Base-by-base conservation (phyloP, 2,329 filamentous ascomycete genomes). In the Pseudogymnoascus sp. region DNA sequence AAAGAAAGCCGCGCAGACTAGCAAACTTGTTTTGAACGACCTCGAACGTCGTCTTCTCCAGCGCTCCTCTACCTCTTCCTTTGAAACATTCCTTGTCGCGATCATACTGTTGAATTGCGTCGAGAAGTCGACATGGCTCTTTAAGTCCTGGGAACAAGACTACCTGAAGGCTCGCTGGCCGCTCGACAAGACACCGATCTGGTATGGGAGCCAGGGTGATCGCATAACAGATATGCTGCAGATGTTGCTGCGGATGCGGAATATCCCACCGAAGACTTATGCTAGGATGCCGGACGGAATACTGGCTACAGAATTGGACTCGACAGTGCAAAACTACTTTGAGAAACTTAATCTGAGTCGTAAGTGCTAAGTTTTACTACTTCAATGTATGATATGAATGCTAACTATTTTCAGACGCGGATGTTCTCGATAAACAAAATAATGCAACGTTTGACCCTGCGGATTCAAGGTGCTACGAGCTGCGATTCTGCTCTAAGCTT, bases 61-160 rank as follows among this genome's bases (percentile, higher is more conserved):
- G 69, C 83, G 82, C 73, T 84, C 85, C 69, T 80, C 79, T 63
- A 83, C 81, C 68, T 79, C 84, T 62, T 81, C 81, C 33, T 86
- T 86, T 69, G 80, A 80, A 67, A 82, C 86, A 74, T 87, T 85
- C 68, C 79, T 87, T 21, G 81, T 84, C 2, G 80, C 83, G 2
- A 73, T 88, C 63, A 81, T 88, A 62, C 81, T 87, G 65, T 79
- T 88, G 59, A 86, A 86, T 69, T 86, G 84, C 67, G 78, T 87
- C 13, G 86, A 88, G 70, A 88, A 87, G 74, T 85, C 84, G 0
- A 87, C 85, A 0, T 88, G 85, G 86, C 82, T 83, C 0, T 87
- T 87, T 75, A 86, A 86, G 66, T 84, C 83, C 1, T 88, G 85
- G 84, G 84, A 87, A 68, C 82, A 87, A 70, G 80, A 84, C 63